Evolutionary conservation across 768 basidiomycete genomes (phyloP).

Genomic region (Mycena chlorophos): DNA sequence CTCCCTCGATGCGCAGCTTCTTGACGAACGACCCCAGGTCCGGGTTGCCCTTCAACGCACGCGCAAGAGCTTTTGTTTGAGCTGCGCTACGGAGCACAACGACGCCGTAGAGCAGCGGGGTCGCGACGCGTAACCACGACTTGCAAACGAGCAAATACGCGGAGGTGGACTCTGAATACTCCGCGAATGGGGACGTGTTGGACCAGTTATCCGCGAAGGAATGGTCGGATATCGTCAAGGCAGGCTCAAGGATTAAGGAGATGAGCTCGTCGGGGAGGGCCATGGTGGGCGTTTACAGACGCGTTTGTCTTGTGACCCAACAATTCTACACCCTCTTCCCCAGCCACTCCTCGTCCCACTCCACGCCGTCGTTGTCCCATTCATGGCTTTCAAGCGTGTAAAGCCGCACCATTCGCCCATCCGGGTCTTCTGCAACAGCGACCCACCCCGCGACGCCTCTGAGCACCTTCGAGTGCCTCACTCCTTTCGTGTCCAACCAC

Average conservation of each 20-base stretch:
- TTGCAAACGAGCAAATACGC: background rate
- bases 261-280: slow-evolving; percentile 1
- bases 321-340: too few species aligned
- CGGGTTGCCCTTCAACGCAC: slow-evolving; percentile 13
- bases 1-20: slow-evolving; percentile 25
- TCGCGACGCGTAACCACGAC: slow-evolving; percentile 14
- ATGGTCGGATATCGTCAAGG: background rate
- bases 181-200: background rate
- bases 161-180: background rate
- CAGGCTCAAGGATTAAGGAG: background rate
- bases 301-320: too few species aligned
- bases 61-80: slow-evolving; percentile 22
- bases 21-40: slow-evolving; percentile 22
- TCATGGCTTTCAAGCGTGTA: background rate
- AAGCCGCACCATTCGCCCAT: background rate
- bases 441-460: background rate
- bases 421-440: background rate
- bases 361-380: background rate
- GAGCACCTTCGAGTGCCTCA: background rate
- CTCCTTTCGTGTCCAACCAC: background rate
- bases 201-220: background rate
- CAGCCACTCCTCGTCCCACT: too few species aligned
- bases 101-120: slow-evolving; percentile 25
- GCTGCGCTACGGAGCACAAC: slow-evolving; percentile 22
- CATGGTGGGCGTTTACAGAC: too few species aligned